These are phyloP conservation scores for Hyaloraphidium curvatum DNA, from an alignment of 192 early-diverging fungal species.

Conservation along the genomic window DNA sequence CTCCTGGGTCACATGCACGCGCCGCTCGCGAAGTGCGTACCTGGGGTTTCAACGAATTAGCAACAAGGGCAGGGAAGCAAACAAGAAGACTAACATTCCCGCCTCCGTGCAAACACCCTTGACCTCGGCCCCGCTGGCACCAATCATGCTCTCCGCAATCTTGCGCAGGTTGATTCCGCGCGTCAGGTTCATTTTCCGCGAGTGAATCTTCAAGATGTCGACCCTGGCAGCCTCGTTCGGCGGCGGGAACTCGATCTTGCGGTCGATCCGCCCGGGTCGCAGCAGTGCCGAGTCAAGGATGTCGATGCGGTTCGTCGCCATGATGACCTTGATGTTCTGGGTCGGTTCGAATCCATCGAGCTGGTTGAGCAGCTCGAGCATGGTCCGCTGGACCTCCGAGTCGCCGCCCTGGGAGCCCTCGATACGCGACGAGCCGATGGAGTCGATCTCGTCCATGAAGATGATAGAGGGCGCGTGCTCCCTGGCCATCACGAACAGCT, in stretches of 20 bases:
- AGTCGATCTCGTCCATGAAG: constrained; percentile 87
- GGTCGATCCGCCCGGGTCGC: constrained; percentile 73
- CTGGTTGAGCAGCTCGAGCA: constrained; percentile 79
- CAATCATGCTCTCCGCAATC: constrained; percentile 71
- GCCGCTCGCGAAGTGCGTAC: constrained; percentile 81
- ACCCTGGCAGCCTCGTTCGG: constrained; percentile 67
- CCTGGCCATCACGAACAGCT: constrained; percentile 69
- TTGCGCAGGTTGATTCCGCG: constrained; percentile 77
- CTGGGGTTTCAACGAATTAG: too few species aligned
- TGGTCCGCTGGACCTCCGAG: constrained; percentile 78
- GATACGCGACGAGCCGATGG: constrained; percentile 68
- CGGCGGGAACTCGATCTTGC: constrained; percentile 82
- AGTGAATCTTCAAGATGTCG: constrained; percentile 80
- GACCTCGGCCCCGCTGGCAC: constrained; percentile 73
- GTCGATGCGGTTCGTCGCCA: constrained; percentile 85
- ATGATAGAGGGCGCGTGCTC: constrained; percentile 83
- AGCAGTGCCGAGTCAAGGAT: constrained; percentile 73
- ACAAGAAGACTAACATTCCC: constrained; percentile 3
- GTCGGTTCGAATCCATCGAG: constrained; percentile 77
- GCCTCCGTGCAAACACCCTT: constrained; percentile 21
- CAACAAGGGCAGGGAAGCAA: too few species aligned
- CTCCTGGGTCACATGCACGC: constrained; percentile 98
- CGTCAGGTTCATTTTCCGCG: constrained; percentile 78
- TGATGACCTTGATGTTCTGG: constrained; percentile 81
- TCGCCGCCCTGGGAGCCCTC: constrained; percentile 55